Base-by-base conservation (phyloP, 805 yeast genomes). In the Candida sphagnicola region DNA sequence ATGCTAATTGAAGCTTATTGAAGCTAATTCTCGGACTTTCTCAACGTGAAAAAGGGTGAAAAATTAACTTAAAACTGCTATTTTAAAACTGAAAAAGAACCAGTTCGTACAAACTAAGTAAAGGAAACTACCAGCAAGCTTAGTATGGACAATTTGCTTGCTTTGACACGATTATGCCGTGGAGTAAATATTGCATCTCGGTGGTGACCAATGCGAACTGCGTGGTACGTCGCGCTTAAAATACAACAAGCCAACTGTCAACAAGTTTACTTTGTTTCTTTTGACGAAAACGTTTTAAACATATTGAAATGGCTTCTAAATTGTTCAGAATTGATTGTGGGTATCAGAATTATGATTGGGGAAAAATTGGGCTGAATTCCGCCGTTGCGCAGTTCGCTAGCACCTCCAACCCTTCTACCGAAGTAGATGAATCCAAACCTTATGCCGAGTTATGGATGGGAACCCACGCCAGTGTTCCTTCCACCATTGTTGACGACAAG, bases 391-490 rank as follows among this genome's bases (percentile, higher is more conserved):
- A 75, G 57, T 91, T 80, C 58, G 95, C 95, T 31, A 72, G 81
- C 28, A 69, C 72, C 36, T 79, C 95, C 31, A 81, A 85, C 61
- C 75, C 86, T 2, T 31, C 50, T 10, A 69, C 86, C 38, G 56
- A 54, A 14, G 75, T 89, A 39, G 87, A 85, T 48, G 90, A 83
- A 52, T 38, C 71, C 28, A 78, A 80, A 55, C 98, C 99, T 8
- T 93, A 93, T 57, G 99, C 99, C 13, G 99, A 93, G 62, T 72
- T 93, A 49, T 93, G 99, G 99, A 93, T 93, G 99, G 99, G 99
- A 28, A 89, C 98, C 18, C 99, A 93, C 59, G 91, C 95, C 38
- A 85, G 85, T 33, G 89, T 85, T 10, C 96, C 98, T 19, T 83
- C 96, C 14, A 64, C 63, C 34, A 74, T 77, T 35, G 72, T 74